These are phyloP conservation scores for Wickerhamomyces silvicola DNA, from an alignment of 805 yeast species.

Conservation along the genomic window DNA sequence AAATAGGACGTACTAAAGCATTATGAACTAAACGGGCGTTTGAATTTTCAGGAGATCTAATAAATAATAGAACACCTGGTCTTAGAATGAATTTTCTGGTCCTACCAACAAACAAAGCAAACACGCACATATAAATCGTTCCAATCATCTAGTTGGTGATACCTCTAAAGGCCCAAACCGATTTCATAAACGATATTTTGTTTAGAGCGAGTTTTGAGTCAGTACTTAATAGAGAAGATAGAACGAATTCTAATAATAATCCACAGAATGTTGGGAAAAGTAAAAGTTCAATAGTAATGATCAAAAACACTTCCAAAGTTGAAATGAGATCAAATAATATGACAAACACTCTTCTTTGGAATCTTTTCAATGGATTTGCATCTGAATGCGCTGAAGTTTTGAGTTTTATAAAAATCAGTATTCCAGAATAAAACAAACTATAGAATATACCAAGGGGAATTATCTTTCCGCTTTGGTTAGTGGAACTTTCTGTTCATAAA, in stretches of 20 bases:
- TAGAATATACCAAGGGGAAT: constrained; percentile 32
- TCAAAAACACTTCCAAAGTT: constrained; percentile 65
- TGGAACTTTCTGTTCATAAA: constrained; percentile 20
- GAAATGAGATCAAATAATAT: constrained; percentile 48
- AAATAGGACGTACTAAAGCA: constrained; percentile 72
- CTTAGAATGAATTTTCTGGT: constrained; percentile 65
- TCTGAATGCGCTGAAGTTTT: constrained; percentile 24
- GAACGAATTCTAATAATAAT: constrained; percentile 58
- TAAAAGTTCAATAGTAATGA: constrained; percentile 75
- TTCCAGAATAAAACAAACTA: constrained; percentile 18
- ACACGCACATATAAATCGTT: constrained; percentile 77
- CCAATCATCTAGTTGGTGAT: constrained; percentile 58
- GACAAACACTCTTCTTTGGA: constrained; percentile 44
- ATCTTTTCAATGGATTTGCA: constrained; percentile 41
- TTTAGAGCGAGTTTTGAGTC: constrained; percentile 3
- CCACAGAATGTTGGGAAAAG: constrained; percentile 89
- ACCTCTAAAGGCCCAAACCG: too few species aligned
- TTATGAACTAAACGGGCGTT: constrained; percentile 81
- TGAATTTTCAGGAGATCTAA: constrained; percentile 93
- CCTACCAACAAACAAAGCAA: constrained; percentile 86
- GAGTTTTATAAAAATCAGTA: constrained; percentile 26
- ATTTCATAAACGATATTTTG: background rate
- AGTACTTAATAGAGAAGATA: constrained; percentile 48
- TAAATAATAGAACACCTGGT: constrained; percentile 85
- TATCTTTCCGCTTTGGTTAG: constrained; percentile 31